A percentile compares a stretch with the other conserved stretches of the same genome.
These are phyloP conservation scores for Bathelium albidoporum DNA, from an alignment of 495 filamentous ascomycete species.

Conservation along the genomic window DNA sequence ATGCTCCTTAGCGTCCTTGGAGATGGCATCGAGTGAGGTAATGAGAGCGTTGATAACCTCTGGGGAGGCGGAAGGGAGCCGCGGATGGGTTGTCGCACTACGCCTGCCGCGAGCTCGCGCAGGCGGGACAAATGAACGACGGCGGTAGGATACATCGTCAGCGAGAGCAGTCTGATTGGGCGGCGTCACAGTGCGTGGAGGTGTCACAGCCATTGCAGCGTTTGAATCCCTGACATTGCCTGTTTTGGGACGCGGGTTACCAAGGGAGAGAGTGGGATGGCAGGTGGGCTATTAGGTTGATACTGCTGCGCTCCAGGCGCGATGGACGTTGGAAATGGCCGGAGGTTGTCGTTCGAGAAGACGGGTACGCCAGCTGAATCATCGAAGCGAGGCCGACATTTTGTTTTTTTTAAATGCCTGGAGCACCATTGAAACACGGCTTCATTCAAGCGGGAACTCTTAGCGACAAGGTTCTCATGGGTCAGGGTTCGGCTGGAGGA, in stretches of 20 bases:
- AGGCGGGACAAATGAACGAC: not conserved
- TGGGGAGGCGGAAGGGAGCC: constrained; percentile 60
- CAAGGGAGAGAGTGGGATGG: not conserved
- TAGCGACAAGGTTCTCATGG: not conserved
- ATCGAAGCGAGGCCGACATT: not conserved
- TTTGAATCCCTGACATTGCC: constrained; percentile 6
- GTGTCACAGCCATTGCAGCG: constrained; percentile 1
- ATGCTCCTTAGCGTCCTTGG: constrained; percentile 58
- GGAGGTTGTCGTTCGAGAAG: not conserved
- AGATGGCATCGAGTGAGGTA: constrained; percentile 81
- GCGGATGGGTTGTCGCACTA: constrained; percentile 30
- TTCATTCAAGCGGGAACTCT: not conserved
- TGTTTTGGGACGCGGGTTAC: not conserved
- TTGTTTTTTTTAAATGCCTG: not conserved
- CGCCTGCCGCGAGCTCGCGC: not conserved
- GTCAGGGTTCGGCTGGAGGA: not conserved
- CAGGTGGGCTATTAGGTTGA: too few species aligned
- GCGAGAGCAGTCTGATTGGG: not conserved
- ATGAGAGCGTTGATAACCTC: constrained; percentile 92
- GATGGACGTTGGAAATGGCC: not conserved
- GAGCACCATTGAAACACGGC: constrained; percentile 2
- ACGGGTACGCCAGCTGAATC: not conserved
- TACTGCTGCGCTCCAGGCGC: not conserved
- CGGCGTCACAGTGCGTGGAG: not conserved
- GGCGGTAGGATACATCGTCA: constrained; percentile 3